Percentiles rank a stretch among this genome's conserved stretches.
These are phyloP conservation scores for Erucastrum elatum DNA, from an alignment of 345 rosid genomes.

Conservation along the genomic window DNA sequence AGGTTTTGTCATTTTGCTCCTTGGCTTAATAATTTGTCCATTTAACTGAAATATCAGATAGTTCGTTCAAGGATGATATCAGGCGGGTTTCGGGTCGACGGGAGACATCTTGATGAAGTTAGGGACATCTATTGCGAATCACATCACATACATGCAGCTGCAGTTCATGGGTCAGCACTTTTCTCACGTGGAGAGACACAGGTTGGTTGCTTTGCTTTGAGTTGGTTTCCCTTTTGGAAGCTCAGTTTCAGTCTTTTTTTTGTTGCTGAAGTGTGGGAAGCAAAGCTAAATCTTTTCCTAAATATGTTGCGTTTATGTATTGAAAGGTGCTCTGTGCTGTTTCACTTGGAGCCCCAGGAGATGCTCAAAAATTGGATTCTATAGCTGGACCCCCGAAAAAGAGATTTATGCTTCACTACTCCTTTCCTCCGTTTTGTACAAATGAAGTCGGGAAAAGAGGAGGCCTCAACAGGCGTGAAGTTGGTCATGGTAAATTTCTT, in stretches of 20 bases:
- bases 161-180: slow-evolving; percentile 83
- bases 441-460: slow-evolving; percentile 90
- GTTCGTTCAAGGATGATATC: slow-evolving; percentile 82
- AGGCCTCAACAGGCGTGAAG: slow-evolving; percentile 98
- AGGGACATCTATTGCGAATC: slow-evolving; percentile 83
- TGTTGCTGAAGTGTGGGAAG: background rate
- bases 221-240: background rate
- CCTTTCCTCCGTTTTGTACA: slow-evolving; percentile 92
- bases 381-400: slow-evolving; percentile 87
- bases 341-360: slow-evolving; percentile 91
- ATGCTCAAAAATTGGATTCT: slow-evolving; percentile 85
- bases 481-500: slow-evolving; percentile 78
- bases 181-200: slow-evolving; percentile 98
- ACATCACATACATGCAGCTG: slow-evolving; percentile 57
- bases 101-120: slow-evolving; percentile 84
- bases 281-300: background rate
- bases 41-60: slow-evolving; percentile 50
- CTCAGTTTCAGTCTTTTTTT: background rate
- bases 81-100: slow-evolving; percentile 88
- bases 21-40: background rate
- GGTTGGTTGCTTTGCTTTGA: slow-evolving; percentile 40
- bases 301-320: slow-evolving; percentile 2
- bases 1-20: background rate
- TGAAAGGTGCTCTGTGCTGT: slow-evolving; percentile 88
- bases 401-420: slow-evolving; percentile 98